Evolutionary conservation across 345 rosid genomes (phyloP), one percentile per base, ranked within the genome.

Genomic region (Heritiera fomes): DNA sequence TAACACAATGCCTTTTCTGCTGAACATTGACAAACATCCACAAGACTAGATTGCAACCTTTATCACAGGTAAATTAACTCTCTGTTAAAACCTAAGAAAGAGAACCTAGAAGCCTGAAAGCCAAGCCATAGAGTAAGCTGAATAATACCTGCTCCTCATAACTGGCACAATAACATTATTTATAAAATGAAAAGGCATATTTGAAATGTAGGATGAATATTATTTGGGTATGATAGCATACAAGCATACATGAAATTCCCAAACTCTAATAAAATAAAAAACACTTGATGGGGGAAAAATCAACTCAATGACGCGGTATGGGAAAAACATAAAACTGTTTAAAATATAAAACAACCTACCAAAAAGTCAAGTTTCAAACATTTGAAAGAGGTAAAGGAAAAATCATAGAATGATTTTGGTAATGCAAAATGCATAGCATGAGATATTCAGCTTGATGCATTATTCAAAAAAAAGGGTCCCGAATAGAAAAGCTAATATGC

Each of bases 301-400:
- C 70, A 65, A 64, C 46, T 32, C 55, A 68, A 47, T 69, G 73
- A 23, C 12, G 10, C 15, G 0, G 53, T 46, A 28, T 7, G 23
- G 23, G 7, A 49, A 32, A n/a, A 71, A 13, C 2, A 40, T 20
- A 13, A 12, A 47, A 70, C 59, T 30, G n/a, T 70, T 59, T 71
- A 30, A 28, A 23, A 71, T 15, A 49, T 49, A 49, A 38, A 6
- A 23, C 20, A 71, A 30, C n/a, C 12, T 38, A 40, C 52, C 34
- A 38, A 73, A 73, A 58, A 73, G 50, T 55, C 50, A 43, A 53
- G 62, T 34, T 74, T 56, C 49, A 73, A 71, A 56, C 30, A 11
- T 17, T n/a, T 41, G 62, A 53, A 34, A 34, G 62, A 34, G 62
- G 50, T 7, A 28, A 62, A 47, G 56, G 46, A 6, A 52, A 63